These are phyloP conservation scores for Cylindricascospora bacillispora DNA, from an alignment of 1,139 yeast genomes.

Conservation along the genomic window DNA sequence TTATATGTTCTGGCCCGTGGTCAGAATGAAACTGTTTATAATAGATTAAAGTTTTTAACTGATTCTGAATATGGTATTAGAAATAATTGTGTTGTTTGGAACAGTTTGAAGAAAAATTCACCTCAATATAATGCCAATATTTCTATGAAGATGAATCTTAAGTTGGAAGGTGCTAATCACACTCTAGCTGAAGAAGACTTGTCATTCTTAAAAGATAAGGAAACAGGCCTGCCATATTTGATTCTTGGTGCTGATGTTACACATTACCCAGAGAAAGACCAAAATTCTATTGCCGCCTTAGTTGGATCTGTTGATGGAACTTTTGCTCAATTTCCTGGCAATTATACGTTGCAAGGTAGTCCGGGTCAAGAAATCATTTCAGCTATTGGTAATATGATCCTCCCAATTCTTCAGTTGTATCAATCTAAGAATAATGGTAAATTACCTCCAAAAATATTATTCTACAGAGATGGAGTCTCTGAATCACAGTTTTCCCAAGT, in stretches of 20 bases:
- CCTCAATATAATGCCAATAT: constrained; percentile 12
- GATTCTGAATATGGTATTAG: constrained; percentile 12
- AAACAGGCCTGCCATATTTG: constrained; percentile 11
- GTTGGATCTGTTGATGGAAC: constrained; percentile 13
- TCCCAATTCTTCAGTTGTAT: not conserved
- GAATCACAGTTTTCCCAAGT: constrained; percentile 13
- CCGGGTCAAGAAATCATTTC: constrained; percentile 14
- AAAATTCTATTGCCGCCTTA: constrained; percentile 13
- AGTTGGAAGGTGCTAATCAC: constrained; percentile 12
- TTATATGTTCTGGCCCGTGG: not conserved
- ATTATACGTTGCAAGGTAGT: constrained; percentile 9
- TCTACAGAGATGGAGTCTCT: constrained; percentile 16
- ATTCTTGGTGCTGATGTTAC: constrained; percentile 16
- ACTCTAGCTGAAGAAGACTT: constrained; percentile 6
- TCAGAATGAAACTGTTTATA: not conserved
- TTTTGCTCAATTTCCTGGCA: constrained; percentile 16
- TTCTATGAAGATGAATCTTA: constrained; percentile 16
- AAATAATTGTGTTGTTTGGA: constrained; percentile 14
- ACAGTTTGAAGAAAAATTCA: constrained; percentile 11
- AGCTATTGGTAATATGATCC: constrained; percentile 8
- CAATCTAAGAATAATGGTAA: constrained; percentile 6
- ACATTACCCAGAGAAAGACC: constrained; percentile 15
- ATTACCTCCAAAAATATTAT: constrained; percentile 13
- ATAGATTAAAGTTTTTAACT: constrained; percentile 7
- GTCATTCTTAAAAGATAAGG: constrained; percentile 8